Evolutionary conservation across 2,329 filamentous ascomycete species (phyloP).

Genomic region (Colletotrichum orbiculare): DNA sequence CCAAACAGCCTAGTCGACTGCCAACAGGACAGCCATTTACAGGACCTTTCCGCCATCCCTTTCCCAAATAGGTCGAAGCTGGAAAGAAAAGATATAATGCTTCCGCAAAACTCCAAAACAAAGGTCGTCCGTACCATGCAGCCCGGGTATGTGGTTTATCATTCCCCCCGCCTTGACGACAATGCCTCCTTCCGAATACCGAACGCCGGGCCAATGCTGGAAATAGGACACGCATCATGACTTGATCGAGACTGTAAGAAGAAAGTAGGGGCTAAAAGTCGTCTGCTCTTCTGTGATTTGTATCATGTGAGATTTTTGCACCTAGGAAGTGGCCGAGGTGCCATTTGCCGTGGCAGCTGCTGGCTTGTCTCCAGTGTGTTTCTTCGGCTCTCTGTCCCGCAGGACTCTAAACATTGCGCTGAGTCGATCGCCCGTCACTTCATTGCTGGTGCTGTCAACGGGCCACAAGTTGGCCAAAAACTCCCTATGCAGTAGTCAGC

Average conservation of each 20-base stretch:
- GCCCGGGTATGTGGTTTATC: conserved; percentile 39
- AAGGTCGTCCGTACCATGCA: conserved; percentile 37
- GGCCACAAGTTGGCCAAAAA: conserved; percentile 59
- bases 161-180: conserved; percentile 35
- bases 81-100: conserved; percentile 27
- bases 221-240: conserved; percentile 28
- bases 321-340: conserved; percentile 35
- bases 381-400: conserved; percentile 46
- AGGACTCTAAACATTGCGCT: conserved; percentile 58
- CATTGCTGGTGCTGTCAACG: conserved; percentile 57
- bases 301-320: conserved; percentile 19
- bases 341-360: conserved; percentile 33
- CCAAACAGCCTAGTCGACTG: conserved; percentile 9
- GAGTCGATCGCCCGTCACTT: conserved; percentile 55
- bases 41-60: conserved; percentile 1
- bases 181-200: conserved; percentile 31
- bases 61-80: conserved; percentile 12
- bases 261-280: conserved; percentile 2
- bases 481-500: conserved; percentile 46
- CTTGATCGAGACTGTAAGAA: conserved; percentile 28
- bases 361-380: conserved; percentile 29
- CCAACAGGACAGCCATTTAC: background rate
- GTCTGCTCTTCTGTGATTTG: conserved; percentile 19
- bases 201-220: conserved; percentile 39
- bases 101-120: conserved; percentile 38